Evolutionary conservation across 1,139 yeast genomes (phyloP).

Genomic region (Saccharomyces hybrid): DNA sequence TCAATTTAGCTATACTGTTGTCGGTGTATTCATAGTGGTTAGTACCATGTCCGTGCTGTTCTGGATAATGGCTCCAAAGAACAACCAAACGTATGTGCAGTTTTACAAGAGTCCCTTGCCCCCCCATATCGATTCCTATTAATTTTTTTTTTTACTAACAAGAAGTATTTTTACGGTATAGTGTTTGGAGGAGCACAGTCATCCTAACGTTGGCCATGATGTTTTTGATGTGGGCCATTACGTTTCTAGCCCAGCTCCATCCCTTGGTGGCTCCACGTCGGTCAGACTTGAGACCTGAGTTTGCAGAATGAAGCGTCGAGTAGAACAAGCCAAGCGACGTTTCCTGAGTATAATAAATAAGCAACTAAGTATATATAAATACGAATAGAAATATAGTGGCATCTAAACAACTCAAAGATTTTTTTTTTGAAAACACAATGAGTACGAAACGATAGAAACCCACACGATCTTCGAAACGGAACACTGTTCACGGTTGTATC

Average conservation of each 20-base stretch:
- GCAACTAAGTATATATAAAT: background rate
- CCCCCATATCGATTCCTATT: too few species aligned
- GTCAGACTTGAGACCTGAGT: slow-evolving; percentile 74
- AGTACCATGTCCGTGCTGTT: slow-evolving; percentile 50
- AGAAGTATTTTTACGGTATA: slow-evolving; percentile 14
- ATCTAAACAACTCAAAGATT: slow-evolving; percentile 4
- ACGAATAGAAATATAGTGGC: slow-evolving; percentile 1
- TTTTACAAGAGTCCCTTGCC: background rate
- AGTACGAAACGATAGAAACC: background rate
- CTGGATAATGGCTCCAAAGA: slow-evolving; percentile 47
- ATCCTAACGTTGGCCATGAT: slow-evolving; percentile 79
- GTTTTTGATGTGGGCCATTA: slow-evolving; percentile 91
- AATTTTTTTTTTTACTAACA: slow-evolving; percentile 8
- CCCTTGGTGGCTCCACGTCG: slow-evolving; percentile 79
- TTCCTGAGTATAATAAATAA: background rate
- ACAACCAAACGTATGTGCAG: slow-evolving; percentile 41
- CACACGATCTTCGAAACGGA: slow-evolving; percentile 24
- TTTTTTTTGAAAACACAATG: background rate
- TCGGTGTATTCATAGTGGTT: slow-evolving; percentile 57
- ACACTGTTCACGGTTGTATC: slow-evolving; percentile 22
- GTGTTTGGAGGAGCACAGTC: slow-evolving; percentile 89
- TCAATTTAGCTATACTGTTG: slow-evolving; percentile 58
- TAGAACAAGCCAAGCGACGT: background rate
- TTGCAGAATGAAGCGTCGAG: slow-evolving; percentile 30
- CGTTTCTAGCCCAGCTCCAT: slow-evolving; percentile 66